Evolutionary conservation across 805 yeast genomes (phyloP).

Genomic region (Metschnikowia corniflorae): DNA sequence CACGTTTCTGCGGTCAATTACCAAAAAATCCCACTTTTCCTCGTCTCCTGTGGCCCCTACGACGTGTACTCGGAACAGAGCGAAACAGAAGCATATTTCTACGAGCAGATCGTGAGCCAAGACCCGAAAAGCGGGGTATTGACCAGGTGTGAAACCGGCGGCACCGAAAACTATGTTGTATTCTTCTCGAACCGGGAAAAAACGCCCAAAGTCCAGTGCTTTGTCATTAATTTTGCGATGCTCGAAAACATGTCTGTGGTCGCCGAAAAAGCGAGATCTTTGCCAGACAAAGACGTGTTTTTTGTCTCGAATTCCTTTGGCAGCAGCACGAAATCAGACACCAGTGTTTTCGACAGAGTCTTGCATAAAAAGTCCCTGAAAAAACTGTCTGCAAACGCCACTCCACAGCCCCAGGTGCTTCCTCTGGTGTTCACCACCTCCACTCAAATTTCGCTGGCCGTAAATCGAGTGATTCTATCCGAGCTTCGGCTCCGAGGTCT

Average conservation of each 20-base stretch:
- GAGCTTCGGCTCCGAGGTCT: constrained; percentile 42
- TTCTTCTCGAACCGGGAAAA: constrained; percentile 22
- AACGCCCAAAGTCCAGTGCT: constrained; percentile 15
- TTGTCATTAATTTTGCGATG: constrained; percentile 19
- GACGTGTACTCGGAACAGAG: constrained; percentile 13
- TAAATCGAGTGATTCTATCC: constrained; percentile 35
- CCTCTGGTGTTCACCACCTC: constrained; percentile 20
- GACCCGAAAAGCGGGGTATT: constrained; percentile 9
- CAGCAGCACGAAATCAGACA: constrained; percentile 13
- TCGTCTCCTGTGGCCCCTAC: constrained; percentile 17
- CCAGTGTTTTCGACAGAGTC: constrained; percentile 35
- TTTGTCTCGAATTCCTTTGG: constrained; percentile 5
- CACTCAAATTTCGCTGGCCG: constrained; percentile 32
- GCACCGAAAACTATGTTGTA: constrained; percentile 17
- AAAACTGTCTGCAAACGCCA: constrained; percentile 12
- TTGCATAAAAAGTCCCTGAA: constrained; percentile 23
- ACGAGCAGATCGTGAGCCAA: constrained; percentile 3
- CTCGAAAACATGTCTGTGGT: constrained; percentile 10
- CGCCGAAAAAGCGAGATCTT: background rate
- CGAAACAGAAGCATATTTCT: constrained; percentile 15
- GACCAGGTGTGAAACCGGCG: constrained; percentile 6
- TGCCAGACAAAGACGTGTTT: constrained; percentile 4
- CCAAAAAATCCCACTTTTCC: constrained; percentile 13
- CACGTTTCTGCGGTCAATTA: constrained; percentile 10
- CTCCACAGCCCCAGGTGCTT: constrained; percentile 9